phyloP scores from a whole-genome alignment of 169 alveolate species.

The Cryptosporidium parvum region DNA sequence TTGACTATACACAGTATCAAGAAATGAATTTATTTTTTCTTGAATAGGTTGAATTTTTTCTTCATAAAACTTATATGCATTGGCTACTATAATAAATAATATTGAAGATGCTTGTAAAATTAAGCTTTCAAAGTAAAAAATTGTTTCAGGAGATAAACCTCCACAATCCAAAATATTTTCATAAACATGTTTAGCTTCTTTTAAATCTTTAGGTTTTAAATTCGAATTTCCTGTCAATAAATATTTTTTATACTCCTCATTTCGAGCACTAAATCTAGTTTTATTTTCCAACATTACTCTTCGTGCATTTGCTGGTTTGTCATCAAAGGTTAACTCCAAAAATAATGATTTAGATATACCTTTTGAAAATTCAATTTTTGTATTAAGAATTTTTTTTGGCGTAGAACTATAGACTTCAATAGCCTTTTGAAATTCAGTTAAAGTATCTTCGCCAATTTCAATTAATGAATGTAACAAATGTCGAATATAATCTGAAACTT shows the following conservation, averaged over 20 bases:
- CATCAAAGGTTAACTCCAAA: not conserved
- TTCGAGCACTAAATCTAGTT: not conserved
- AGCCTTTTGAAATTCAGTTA: not conserved
- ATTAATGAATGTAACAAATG: not conserved
- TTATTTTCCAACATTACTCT: not conserved
- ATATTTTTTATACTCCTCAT: not conserved
- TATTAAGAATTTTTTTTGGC: not conserved
- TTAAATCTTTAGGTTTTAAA: not conserved
- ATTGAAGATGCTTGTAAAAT: not conserved
- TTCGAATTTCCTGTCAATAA: not conserved
- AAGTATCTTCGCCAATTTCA: not conserved
- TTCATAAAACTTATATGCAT: not conserved
- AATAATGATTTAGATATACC: not conserved
- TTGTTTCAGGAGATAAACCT: not conserved
- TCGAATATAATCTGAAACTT: not conserved
- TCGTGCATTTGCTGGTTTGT: not conserved
- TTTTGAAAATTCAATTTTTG: not conserved
- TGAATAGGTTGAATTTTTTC: not conserved
- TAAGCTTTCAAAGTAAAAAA: not conserved
- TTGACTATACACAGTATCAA: too few species aligned
- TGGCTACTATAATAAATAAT: not conserved
- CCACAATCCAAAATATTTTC: not conserved
- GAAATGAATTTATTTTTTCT: not conserved
- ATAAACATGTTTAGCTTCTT: not conserved
- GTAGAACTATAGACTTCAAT: not conserved